phyloP scores from a whole-genome alignment of 2,329 filamentous ascomycete species.

The Albophoma yamanashiensis region DNA sequence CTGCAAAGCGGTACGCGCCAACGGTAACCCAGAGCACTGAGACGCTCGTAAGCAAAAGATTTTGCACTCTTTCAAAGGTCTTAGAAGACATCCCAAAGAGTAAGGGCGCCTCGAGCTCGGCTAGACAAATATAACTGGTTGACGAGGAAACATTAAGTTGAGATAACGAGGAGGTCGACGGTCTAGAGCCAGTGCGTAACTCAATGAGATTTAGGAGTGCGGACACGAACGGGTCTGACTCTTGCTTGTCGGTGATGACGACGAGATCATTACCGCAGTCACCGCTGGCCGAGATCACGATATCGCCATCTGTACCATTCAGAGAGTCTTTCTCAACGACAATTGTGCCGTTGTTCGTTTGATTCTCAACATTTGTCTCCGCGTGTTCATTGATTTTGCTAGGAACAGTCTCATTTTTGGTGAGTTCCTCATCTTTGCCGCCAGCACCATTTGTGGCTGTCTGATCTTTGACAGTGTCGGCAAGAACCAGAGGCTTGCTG shows the following conservation, averaged over 20 bases:
- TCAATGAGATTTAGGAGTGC: slow-evolving; percentile 12
- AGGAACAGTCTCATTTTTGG: background rate
- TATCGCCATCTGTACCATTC: background rate
- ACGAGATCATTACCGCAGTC: slow-evolving; percentile 6
- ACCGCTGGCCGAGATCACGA: background rate
- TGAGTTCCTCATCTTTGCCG: background rate
- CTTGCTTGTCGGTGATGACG: slow-evolving; percentile 12
- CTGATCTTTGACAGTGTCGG: background rate
- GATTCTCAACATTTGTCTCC: background rate
- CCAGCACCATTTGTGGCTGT: background rate
- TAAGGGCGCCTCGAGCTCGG: slow-evolving; percentile 32
- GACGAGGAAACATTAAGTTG: slow-evolving; percentile 8
- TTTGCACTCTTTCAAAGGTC: slow-evolving; percentile 26
- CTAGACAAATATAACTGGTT: slow-evolving; percentile 26
- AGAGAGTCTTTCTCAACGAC: background rate
- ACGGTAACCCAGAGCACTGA: slow-evolving; percentile 29
- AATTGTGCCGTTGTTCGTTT: background rate
- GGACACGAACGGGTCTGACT: slow-evolving; percentile 8
- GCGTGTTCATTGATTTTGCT: background rate
- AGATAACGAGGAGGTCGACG: slow-evolving; percentile 5
- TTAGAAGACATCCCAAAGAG: slow-evolving; percentile 25
- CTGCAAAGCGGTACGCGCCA: slow-evolving; percentile 25
- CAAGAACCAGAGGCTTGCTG: background rate
- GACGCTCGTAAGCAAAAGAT: slow-evolving; percentile 20
- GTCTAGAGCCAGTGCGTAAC: slow-evolving; percentile 9